A percentile compares a stretch with the other conserved stretches of the same genome.
phyloP scores from a whole-genome alignment of 495 filamentous ascomycete species.

The Podospora conica region DNA sequence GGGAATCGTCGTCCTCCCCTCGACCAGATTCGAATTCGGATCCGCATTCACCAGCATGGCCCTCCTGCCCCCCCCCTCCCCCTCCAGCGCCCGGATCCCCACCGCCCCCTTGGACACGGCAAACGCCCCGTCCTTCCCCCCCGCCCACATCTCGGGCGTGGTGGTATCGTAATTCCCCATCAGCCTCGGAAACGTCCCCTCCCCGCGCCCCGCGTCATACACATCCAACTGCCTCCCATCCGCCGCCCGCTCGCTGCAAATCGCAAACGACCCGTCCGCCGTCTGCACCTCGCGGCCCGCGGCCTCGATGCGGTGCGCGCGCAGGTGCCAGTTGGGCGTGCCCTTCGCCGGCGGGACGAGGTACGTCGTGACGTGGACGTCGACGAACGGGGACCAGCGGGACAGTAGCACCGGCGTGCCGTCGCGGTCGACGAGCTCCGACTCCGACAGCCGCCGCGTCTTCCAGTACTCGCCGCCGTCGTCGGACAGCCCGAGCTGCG shows the following conservation, averaged over 20 bases:
- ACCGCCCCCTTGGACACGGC: conserved; percentile 61
- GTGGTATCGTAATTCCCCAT: conserved; percentile 52
- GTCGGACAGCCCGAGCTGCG: conserved; percentile 67
- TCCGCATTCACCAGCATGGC: conserved; percentile 65
- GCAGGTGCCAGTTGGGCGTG: conserved; percentile 62
- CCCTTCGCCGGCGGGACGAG: conserved; percentile 51
- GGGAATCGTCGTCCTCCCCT: conserved; percentile 63
- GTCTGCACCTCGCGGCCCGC: conserved; percentile 53
- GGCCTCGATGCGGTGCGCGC: conserved; percentile 51
- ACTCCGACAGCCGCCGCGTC: conserved; percentile 54
- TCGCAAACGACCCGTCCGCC: conserved; percentile 66
- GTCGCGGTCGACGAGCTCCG: conserved; percentile 48
- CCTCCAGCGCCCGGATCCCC: conserved; percentile 57
- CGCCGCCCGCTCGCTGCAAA: conserved; percentile 52
- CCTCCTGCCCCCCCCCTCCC: conserved; percentile 28
- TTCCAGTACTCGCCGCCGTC: conserved; percentile 78
- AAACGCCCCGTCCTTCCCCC: conserved; percentile 48
- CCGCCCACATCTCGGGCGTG: conserved; percentile 51
- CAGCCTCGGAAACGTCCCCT: conserved; percentile 46
- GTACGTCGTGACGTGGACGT: conserved; percentile 58
- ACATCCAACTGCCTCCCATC: conserved; percentile 55
- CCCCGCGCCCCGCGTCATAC: conserved; percentile 37
- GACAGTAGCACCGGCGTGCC: conserved; percentile 53
- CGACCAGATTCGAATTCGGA: conserved; percentile 69
- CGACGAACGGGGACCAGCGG: conserved; percentile 59